Evolutionary conservation across 2,329 filamentous ascomycete species (phyloP).

Genomic region (Trichothecium sympodiale): DNA sequence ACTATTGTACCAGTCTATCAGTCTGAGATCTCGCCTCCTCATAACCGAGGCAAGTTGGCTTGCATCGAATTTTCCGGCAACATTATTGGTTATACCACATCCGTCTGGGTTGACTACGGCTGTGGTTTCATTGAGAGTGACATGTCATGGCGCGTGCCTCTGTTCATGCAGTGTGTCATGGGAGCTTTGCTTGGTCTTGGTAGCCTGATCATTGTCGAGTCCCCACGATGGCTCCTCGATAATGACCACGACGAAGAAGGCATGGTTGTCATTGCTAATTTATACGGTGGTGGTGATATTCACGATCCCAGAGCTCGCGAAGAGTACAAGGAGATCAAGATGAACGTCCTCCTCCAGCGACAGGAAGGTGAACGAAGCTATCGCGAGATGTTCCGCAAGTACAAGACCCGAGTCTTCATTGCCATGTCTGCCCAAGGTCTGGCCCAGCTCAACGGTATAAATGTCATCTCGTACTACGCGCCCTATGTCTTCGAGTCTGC

Average conservation of each 20-base stretch:
- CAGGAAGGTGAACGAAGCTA: conserved; percentile 94
- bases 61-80: conserved; percentile 98
- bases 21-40: conserved; percentile 89
- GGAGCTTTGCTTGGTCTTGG: conserved; percentile 74
- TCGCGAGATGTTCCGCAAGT: conserved; percentile 86
- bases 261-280: conserved; percentile 94
- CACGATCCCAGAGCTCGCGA: conserved; percentile 87
- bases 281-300: conserved; percentile 92
- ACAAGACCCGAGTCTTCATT: conserved; percentile 87
- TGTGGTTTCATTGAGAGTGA: conserved; percentile 82
- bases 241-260: conserved; percentile 98
- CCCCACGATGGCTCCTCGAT: conserved; percentile 91
- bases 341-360: conserved; percentile 85
- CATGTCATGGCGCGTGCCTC: conserved; percentile 80
- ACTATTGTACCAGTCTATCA: conserved; percentile 92
- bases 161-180: conserved; percentile 93
- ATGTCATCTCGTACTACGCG: conserved; percentile 98
- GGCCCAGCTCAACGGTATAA: conserved; percentile 96
- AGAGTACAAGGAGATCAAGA: conserved; percentile 98
- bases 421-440: conserved; percentile 97
- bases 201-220: conserved; percentile 90
- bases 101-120: conserved; percentile 98
- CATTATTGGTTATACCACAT: conserved; percentile 89
- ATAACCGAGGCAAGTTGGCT: conserved; percentile 88
- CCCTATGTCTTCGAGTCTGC: conserved; percentile 94